Percentiles rank a stretch among this genome's conserved stretches.
phyloP scores from a whole-genome alignment of 106 monocot species.

The Platanthera zijinensis region DNA sequence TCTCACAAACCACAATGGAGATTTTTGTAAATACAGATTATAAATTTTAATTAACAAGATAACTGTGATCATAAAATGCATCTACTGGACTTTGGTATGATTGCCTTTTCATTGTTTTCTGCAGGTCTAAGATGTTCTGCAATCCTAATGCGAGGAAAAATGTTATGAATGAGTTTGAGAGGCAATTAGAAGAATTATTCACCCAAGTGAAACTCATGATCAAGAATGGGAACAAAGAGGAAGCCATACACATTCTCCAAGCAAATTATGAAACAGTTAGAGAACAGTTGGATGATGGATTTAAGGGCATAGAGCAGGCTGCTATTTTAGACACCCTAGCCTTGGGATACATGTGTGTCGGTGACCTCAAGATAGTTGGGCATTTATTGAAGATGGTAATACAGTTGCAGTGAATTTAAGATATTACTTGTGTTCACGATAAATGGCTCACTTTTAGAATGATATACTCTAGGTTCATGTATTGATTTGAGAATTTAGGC shows the following conservation, averaged over 20 bases:
- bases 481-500: neutral
- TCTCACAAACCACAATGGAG: neutral
- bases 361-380: slow-evolving; percentile 34
- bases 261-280: slow-evolving; percentile 72
- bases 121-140: slow-evolving; percentile 26
- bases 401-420: neutral
- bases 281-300: slow-evolving; percentile 47
- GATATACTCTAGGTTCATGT: neutral
- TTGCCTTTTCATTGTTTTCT: neutral
- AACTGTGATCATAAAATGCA: neutral
- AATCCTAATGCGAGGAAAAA: slow-evolving; percentile 11
- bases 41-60: neutral
- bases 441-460: neutral
- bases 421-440: neutral
- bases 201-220: slow-evolving; percentile 44
- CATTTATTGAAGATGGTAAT: slow-evolving; percentile 57
- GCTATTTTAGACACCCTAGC: slow-evolving; percentile 68
- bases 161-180: slow-evolving; percentile 41
- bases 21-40: neutral
- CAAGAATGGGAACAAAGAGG: slow-evolving; percentile 43
- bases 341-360: slow-evolving; percentile 59
- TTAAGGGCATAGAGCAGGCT: slow-evolving; percentile 67
- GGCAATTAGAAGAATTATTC: slow-evolving; percentile 55
- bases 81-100: neutral
- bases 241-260: slow-evolving; percentile 53